Evolutionary conservation across 2,329 filamentous ascomycete genomes (phyloP), one percentile per base, ranked within the genome.

Genomic region (Fragosphaeria purpurea): DNA sequence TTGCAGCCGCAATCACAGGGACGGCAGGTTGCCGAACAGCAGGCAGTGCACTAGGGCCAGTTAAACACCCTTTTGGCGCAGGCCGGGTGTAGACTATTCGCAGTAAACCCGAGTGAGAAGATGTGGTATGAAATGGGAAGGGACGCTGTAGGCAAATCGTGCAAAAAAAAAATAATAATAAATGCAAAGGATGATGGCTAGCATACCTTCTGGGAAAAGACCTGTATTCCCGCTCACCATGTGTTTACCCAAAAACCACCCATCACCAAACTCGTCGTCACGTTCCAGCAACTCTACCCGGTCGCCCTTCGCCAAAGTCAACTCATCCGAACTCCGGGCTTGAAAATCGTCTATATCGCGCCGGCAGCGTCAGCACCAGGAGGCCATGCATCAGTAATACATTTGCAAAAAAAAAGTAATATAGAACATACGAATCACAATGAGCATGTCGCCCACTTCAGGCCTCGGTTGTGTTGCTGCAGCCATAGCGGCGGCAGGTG

Each of bases 241-340:
- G 67, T 91, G 86, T 61, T 80, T 80, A 54, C 82, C 87, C 61
- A 91, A 66, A 63, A 86, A 94, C 87, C 86, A 90, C 49, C 88
- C 87, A 66, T 94, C 87, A 54, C 86, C 86, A 65, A 93, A 94
- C 64, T 93, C 87, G 65, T 93, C 87, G 64, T 93, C 87, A 61
- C 86, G 79, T 69, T 93, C 87, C 56, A 91, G 80, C 55, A 94
- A 71, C 70, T 91, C 85, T 55, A 94, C 84, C 56, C 85, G 81
- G 61, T 93, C 86, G 59, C 86, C 90, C 63, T 94, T 94, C 50
- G 80, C 74, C 57, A 98, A 75, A 59, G 82, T 94, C 62, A 98
- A 76, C 74, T 98, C 93, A 69, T 98, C 93, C 52, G 87, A 85
- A 67, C 89, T 94, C 58, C 93, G 83, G 52, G 91, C 90, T 59